These are phyloP conservation scores for Linaria vulgaris DNA, from an alignment of 257 asterid species.

Conservation along the genomic window DNA sequence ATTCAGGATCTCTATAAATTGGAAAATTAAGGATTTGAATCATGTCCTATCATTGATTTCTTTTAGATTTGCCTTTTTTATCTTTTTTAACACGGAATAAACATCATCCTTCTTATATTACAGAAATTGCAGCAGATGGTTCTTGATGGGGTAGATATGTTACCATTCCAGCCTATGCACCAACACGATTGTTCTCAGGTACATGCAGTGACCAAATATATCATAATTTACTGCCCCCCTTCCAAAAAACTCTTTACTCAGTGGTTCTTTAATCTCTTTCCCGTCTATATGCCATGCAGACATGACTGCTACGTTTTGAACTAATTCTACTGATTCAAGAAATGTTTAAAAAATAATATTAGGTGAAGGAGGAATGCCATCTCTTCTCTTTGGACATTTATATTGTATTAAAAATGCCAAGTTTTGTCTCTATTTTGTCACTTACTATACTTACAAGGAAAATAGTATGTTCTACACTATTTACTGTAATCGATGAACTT, in stretches of 20 bases:
- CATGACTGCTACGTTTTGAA: constrained; percentile 9
- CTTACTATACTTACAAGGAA: neutral
- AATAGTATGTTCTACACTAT: neutral
- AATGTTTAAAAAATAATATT: neutral
- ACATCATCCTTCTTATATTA: constrained; percentile 27
- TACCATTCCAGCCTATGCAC: constrained; percentile 84
- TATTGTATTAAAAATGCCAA: neutral
- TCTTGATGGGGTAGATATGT: constrained; percentile 70
- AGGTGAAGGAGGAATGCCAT: neutral
- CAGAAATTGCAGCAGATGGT: constrained; percentile 82
- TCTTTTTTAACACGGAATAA: constrained; percentile 17
- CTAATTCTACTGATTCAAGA: constrained; percentile 10
- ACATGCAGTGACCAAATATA: constrained; percentile 24
- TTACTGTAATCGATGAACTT: neutral
- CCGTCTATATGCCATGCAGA: neutral
- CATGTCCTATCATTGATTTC: too few species aligned
- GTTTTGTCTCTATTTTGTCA: neutral
- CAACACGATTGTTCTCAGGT: constrained; percentile 95
- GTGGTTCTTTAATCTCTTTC: constrained; percentile 1
- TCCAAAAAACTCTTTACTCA: neutral
- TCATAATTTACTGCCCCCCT: constrained; percentile 1
- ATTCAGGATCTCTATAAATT: too few species aligned
- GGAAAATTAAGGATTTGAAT: too few species aligned
- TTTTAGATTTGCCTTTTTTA: neutral
- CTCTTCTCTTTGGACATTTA: too few species aligned